A percentile compares a stretch with the other conserved stretches of the same genome.
phyloP scores from a whole-genome alignment of 2,329 filamentous ascomycete genomes.

The Sclerotinia minor region DNA sequence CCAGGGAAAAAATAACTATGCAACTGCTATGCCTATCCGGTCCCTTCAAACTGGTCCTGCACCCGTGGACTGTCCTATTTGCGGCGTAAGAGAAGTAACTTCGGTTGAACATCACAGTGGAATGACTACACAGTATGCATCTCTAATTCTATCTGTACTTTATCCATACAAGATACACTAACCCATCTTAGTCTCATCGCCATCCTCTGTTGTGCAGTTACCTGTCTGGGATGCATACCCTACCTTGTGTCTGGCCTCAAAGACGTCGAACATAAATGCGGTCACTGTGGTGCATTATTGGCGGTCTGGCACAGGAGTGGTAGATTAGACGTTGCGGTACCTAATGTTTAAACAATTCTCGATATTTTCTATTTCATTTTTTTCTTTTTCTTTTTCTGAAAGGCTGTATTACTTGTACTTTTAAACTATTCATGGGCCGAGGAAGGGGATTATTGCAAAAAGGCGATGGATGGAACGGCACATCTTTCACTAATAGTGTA shows the following conservation, averaged over 20 bases:
- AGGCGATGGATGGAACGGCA: neutral
- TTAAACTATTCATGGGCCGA: neutral
- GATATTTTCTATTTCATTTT: neutral
- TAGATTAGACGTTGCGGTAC: slow-evolving; percentile 43
- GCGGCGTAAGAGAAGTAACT: slow-evolving; percentile 32
- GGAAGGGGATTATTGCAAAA: neutral
- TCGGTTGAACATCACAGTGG: slow-evolving; percentile 29
- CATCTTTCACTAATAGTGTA: neutral
- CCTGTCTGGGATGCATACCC: slow-evolving; percentile 46
- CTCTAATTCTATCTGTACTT: neutral
- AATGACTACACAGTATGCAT: slow-evolving; percentile 33
- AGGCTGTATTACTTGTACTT: neutral
- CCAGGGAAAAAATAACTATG: slow-evolving; percentile 24
- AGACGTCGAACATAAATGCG: slow-evolving; percentile 49
- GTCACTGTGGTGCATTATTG: slow-evolving; percentile 45
- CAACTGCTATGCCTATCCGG: slow-evolving; percentile 27
- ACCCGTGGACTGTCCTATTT: slow-evolving; percentile 35
- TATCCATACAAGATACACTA: neutral
- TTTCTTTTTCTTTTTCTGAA: neutral
- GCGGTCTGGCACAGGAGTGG: slow-evolving; percentile 48
- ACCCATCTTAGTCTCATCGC: slow-evolving; percentile 29
- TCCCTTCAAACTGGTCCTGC: slow-evolving; percentile 28
- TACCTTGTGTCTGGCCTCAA: slow-evolving; percentile 47
- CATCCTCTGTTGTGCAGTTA: slow-evolving; percentile 30
- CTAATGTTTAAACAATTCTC: neutral